Percentiles rank a stretch among this genome's conserved stretches.
Conservation (phyloP, 768 basidiomycete genomes). For the Hypholoma fasciculare region DNA sequence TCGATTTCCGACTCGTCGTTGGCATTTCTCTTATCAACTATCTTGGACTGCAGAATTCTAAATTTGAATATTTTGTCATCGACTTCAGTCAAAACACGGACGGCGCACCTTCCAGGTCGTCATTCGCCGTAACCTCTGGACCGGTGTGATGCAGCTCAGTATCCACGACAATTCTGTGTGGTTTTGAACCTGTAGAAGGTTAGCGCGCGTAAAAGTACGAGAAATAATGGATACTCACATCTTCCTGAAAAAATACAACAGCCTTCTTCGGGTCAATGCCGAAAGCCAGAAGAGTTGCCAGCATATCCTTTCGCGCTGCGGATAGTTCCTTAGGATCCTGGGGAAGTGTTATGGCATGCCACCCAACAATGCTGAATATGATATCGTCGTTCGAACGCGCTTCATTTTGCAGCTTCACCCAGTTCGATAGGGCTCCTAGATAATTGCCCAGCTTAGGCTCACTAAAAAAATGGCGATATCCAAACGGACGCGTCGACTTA, state of each 20-base stretch:
- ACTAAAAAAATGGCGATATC: not conserved
- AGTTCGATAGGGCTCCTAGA: conserved; percentile 86
- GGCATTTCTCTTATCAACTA: conserved; percentile 74
- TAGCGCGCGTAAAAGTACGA: not conserved
- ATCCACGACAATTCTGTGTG: conserved; percentile 93
- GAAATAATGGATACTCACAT: conserved; percentile 51
- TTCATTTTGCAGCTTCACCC: conserved; percentile 77
- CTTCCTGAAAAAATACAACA: conserved; percentile 85
- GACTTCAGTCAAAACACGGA: no score
- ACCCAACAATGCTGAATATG: conserved; percentile 87
- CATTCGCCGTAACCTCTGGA: conserved; percentile 86
- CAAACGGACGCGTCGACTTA: conserved; percentile 32
- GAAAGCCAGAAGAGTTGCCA: conserved; percentile 81
- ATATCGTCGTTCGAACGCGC: conserved; percentile 60
- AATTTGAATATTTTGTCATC: not conserved
- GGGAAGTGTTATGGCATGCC: conserved; percentile 92
- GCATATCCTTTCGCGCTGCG: conserved; percentile 68
- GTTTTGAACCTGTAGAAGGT: conserved; percentile 61
- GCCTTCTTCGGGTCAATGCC: conserved; percentile 79
- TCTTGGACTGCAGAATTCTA: conserved; percentile 53
- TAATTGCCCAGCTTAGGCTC: conserved; percentile 83
- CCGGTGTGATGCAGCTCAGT: conserved; percentile 78
- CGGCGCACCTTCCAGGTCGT: conserved; percentile 90
- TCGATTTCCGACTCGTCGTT: conserved; percentile 75
- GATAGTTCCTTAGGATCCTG: conserved; percentile 72